These are phyloP conservation scores for Amaranthus cruentus DNA, from an alignment of 148 eudicot species.

Conservation along the genomic window DNA sequence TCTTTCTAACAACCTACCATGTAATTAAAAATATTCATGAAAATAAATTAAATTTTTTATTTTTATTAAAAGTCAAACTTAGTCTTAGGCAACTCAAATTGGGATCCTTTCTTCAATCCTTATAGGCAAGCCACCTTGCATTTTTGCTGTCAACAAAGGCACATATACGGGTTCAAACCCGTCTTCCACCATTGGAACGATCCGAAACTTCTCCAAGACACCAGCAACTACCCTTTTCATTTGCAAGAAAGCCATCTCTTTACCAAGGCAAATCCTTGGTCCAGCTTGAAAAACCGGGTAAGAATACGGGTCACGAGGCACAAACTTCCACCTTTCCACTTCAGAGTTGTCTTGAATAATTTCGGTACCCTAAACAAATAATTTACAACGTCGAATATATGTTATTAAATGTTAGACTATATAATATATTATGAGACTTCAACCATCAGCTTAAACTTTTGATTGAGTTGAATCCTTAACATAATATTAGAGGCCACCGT, in stretches of 20 bases:
- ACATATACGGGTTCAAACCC: constrained; percentile 29
- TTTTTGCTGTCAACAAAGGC: constrained; percentile 25
- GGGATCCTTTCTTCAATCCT: constrained; percentile 14
- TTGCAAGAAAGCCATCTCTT: constrained; percentile 9
- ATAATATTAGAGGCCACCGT: too few species aligned
- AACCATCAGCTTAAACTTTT: too few species aligned
- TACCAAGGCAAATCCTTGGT: constrained; percentile 37
- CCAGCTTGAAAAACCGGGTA: constrained; percentile 46
- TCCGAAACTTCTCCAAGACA: constrained; percentile 29
- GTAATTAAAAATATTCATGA: too few species aligned
- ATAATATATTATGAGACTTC: too few species aligned
- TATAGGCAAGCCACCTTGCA: constrained; percentile 33
- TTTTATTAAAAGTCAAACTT: too few species aligned
- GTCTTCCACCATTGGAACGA: constrained; percentile 25
- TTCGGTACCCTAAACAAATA: too few species aligned
- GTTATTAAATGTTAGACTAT: too few species aligned
- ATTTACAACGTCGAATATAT: too few species aligned
- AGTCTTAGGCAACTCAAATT: too few species aligned
- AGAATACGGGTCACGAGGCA: constrained; percentile 21
- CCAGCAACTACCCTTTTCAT: constrained; percentile 41
- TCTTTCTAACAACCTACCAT: too few species aligned
- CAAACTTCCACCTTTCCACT: constrained; percentile 17
- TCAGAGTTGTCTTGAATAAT: background rate
- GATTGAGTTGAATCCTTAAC: too few species aligned
- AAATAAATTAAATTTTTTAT: too few species aligned